These are phyloP conservation scores for Alloteropsis angusta DNA, from an alignment of 202 grass and related monocot species.

Conservation along the genomic window DNA sequence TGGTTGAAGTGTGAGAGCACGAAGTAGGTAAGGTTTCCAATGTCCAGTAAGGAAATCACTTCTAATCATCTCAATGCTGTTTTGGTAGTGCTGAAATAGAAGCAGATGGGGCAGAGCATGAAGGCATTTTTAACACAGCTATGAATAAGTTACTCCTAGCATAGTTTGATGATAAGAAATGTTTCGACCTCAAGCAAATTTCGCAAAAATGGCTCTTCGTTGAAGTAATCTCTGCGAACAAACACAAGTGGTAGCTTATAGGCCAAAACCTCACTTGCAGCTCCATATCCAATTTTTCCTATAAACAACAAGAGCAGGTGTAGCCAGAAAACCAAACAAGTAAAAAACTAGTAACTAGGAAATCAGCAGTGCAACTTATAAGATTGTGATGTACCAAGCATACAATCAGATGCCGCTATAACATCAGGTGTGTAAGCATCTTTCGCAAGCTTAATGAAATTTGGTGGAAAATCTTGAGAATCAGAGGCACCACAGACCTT, in stretches of 20 bases:
- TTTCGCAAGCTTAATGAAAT: conserved; percentile 90
- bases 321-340: conserved; percentile 1
- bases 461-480: conserved; percentile 77
- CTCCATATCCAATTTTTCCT: conserved; percentile 99
- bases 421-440: conserved; percentile 94
- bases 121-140: conserved; percentile 12
- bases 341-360: not conserved
- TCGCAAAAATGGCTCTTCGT: conserved; percentile 91
- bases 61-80: conserved; percentile 87
- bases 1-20: conserved; percentile 68
- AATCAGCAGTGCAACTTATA: conserved; percentile 8
- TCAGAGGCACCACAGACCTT: conserved; percentile 97
- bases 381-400: conserved; percentile 75
- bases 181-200: conserved; percentile 93
- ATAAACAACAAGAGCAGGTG: conserved; percentile 11
- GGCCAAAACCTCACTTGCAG: conserved; percentile 85
- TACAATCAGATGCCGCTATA: conserved; percentile 94
- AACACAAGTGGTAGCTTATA: conserved; percentile 95
- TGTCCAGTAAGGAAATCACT: conserved; percentile 76
- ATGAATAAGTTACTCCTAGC: not conserved
- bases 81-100: conserved; percentile 58
- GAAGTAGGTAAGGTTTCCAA: conserved; percentile 82
- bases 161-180: conserved; percentile 10
- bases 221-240: conserved; percentile 91
- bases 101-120: not conserved